Evolutionary conservation across 306 rosid species (phyloP), one percentile per base, ranked within the genome.

Genomic region (Cicer arietinum): DNA sequence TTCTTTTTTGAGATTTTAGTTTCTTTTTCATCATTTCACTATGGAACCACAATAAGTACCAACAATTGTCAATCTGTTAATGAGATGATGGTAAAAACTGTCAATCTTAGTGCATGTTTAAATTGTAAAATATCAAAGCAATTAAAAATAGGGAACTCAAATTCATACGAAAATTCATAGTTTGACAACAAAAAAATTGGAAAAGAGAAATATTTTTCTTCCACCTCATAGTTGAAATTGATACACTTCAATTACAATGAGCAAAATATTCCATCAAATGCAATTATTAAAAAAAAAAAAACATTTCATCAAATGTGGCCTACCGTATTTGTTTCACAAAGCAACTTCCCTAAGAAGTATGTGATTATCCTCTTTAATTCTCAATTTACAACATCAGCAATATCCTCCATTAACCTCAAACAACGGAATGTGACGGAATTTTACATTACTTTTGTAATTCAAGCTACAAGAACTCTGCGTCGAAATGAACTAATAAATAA

Each of bases 371-470:
- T 66, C 48, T 37, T 57, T 78, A 58, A 48, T 72, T 71, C 74
- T 71, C 78, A 80, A 83, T 86, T 80, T 84, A 86, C 93, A 85
- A 74, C 72, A 77, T 77, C 77, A 69, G 73, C 46, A 46, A 45
- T 44, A 71, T 42, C 76, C 69, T 75, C 67, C 87, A 67, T 75
- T 73, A 75, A 13, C 75, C 77, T 75, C 76, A 57, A 73, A 58
- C 53, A 78, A 41, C 12, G 58, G 58, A 72, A 72, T 53, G 67
- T 46, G 60, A 60, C 53, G 50, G 67, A 86, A 83, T 83, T 79
- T 74, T 79, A 86, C 88, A 84, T 71, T 25, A 25, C 35, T 76
- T 71, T 70, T 40, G 79, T 80, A 69, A 79, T 43, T 71, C 40
- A 68, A 74, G 80, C 72, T 69, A 79, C 83, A 79, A 46, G 56